phyloP scores from a whole-genome alignment of 257 asterid genomes.

The Ballota nigra region DNA sequence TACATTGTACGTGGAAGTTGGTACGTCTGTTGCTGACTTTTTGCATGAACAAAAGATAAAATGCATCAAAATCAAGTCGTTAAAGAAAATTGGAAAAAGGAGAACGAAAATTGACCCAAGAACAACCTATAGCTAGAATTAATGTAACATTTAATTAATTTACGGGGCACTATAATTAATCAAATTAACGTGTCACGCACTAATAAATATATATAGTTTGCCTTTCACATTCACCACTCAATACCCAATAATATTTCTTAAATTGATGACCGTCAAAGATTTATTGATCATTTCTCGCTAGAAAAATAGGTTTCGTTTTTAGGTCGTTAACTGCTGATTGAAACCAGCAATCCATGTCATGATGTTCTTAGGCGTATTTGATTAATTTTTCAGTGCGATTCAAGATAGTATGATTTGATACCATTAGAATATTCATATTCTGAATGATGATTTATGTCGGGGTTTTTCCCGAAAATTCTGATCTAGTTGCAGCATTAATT shows the following conservation, averaged over 20 bases:
- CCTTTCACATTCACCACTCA: neutral
- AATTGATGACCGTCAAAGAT: neutral
- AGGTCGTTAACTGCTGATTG: neutral
- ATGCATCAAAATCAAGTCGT: slow-evolving; percentile 18
- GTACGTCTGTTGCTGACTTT: slow-evolving; percentile 32
- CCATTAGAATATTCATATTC: neutral
- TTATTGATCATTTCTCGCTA: neutral
- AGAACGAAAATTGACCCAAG: slow-evolving; percentile 4
- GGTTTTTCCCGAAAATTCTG: neutral
- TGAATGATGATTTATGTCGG: neutral
- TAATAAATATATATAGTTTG: too few relatives aligned
- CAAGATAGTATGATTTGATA: neutral
- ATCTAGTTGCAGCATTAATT: neutral
- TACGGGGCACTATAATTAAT: neutral
- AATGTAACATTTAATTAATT: neutral
- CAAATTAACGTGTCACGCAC: neutral
- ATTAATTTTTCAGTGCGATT: neutral
- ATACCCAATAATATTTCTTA: too few relatives aligned
- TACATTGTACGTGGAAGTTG: slow-evolving; percentile 8
- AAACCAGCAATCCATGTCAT: too few relatives aligned
- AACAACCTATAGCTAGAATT: neutral
- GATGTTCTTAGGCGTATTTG: neutral
- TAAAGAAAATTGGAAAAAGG: neutral
- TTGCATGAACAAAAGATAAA: slow-evolving; percentile 17
- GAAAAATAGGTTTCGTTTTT: neutral